phyloP scores from a whole-genome alignment of 768 basidiomycete species.

The Aureoboletus auriporus region DNA sequence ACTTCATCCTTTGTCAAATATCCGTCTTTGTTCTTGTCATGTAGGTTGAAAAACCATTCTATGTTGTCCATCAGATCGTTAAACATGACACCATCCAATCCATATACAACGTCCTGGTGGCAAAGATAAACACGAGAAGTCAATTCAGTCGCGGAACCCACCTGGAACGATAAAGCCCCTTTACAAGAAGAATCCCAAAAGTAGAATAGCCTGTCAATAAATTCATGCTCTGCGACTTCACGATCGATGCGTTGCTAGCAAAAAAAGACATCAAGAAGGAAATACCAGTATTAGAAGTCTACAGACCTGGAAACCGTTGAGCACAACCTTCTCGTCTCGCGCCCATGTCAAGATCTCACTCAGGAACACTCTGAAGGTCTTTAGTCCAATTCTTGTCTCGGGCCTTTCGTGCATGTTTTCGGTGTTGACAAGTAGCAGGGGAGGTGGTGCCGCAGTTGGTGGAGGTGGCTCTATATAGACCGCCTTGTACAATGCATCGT shows the following conservation, averaged over 20 bases:
- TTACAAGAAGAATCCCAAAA: slow-evolving; percentile 86
- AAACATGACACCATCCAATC: slow-evolving; percentile 89
- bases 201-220: slow-evolving; percentile 90
- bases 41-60: slow-evolving; percentile 96
- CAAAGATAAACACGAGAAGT: slow-evolving; percentile 5
- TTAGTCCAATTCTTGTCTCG: slow-evolving; percentile 84
- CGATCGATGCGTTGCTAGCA: slow-evolving; percentile 80
- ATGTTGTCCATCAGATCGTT: slow-evolving; percentile 98
- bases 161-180: slow-evolving; percentile 90
- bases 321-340: slow-evolving; percentile 85
- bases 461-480: slow-evolving; percentile 76
- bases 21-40: slow-evolving; percentile 96
- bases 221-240: slow-evolving; percentile 91
- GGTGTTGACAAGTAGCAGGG: slow-evolving; percentile 50
- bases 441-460: slow-evolving; percentile 43
- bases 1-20: slow-evolving; percentile 96
- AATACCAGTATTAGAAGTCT: background rate
- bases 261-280: background rate
- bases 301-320: slow-evolving; percentile 83
- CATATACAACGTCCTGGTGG: slow-evolving; percentile 77
- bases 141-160: slow-evolving; percentile 24
- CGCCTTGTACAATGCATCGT: slow-evolving; percentile 86
- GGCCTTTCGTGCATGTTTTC: slow-evolving; percentile 68
- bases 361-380: slow-evolving; percentile 85
- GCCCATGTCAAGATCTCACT: slow-evolving; percentile 96